Conservation (phyloP, 306 rosid genomes). For the Trifolium repens region DNA sequence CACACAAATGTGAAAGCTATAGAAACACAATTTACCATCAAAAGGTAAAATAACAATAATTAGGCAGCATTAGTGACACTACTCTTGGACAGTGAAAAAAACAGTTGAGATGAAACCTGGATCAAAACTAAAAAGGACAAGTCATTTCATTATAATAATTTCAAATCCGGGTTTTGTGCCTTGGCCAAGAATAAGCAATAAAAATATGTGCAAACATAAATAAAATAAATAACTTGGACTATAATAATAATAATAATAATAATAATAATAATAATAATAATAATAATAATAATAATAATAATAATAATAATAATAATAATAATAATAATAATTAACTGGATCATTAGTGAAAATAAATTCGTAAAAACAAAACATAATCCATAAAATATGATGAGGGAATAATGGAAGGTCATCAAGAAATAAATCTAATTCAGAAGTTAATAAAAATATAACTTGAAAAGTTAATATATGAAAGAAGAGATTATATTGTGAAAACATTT, state of each 20-base stretch:
- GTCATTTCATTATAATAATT: slow-evolving; percentile 28
- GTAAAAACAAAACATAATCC: too few species aligned
- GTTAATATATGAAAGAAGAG: too few species aligned
- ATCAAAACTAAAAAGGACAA: neutral
- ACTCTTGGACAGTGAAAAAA: slow-evolving; percentile 18
- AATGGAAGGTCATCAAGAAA: too few species aligned
- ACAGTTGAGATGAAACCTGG: neutral
- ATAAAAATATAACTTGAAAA: too few species aligned
- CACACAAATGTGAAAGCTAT: slow-evolving; percentile 23
- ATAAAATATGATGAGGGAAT: too few species aligned
- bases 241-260: slow-evolving; percentile 18
- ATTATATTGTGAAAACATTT: too few species aligned
- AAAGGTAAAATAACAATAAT: slow-evolving; percentile 23
- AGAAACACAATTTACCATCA: slow-evolving; percentile 31
- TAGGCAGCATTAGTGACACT: slow-evolving; percentile 4
- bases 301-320: too few species aligned
- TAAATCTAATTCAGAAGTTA: too few species aligned
- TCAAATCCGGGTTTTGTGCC: slow-evolving; percentile 22
- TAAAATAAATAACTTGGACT: neutral
- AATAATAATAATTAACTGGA: too few species aligned
- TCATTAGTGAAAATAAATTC: too few species aligned
- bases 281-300: neutral
- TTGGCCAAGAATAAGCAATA: slow-evolving; percentile 17
- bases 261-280: neutral
- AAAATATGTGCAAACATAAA: neutral